A percentile compares a stretch with the other conserved stretches of the same genome.
Conservation (phyloP, 345 rosid species). For the Lagerstroemia speciosa region DNA sequence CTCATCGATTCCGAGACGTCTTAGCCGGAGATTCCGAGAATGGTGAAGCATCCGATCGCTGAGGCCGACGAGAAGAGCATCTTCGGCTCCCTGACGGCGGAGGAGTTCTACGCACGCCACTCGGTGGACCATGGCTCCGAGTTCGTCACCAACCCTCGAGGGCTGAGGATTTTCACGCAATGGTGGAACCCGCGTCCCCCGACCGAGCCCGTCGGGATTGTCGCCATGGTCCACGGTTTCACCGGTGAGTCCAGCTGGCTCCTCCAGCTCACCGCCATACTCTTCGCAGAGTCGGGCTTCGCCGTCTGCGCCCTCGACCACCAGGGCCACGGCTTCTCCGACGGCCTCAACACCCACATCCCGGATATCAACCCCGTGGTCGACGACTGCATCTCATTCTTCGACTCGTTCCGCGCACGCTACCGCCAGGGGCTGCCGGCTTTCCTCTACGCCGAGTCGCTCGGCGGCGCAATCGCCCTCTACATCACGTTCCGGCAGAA, state of each 20-base stretch:
- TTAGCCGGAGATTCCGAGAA: conserved; percentile 7
- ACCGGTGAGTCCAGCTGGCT: conserved; percentile 89
- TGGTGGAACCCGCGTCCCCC: conserved; percentile 77
- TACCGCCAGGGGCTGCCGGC: conserved; percentile 37
- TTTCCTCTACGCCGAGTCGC: conserved; percentile 77
- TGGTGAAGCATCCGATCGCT: conserved; percentile 56
- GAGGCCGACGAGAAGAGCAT: conserved; percentile 59
- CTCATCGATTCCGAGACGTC: neutral
- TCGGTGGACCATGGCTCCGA: conserved; percentile 60
- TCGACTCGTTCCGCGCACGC: conserved; percentile 46
- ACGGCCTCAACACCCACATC: conserved; percentile 58
- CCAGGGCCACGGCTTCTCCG: conserved; percentile 97
- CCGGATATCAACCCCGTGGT: conserved; percentile 70
- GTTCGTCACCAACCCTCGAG: conserved; percentile 61
- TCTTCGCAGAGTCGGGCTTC: conserved; percentile 73
- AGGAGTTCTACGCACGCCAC: conserved; percentile 75
- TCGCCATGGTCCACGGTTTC: conserved; percentile 90
- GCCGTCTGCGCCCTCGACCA: conserved; percentile 84
- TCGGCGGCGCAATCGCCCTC: conserved; percentile 85
- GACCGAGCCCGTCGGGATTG: conserved; percentile 31
- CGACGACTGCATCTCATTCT: conserved; percentile 68
- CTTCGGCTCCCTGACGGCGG: conserved; percentile 50
- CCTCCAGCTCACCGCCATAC: conserved; percentile 56
- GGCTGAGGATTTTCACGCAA: conserved; percentile 72
- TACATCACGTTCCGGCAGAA: conserved; percentile 67